These are phyloP conservation scores for Aspergillus oerlinghausenensis DNA, from an alignment of 2,329 filamentous ascomycete species.

Conservation along the genomic window DNA sequence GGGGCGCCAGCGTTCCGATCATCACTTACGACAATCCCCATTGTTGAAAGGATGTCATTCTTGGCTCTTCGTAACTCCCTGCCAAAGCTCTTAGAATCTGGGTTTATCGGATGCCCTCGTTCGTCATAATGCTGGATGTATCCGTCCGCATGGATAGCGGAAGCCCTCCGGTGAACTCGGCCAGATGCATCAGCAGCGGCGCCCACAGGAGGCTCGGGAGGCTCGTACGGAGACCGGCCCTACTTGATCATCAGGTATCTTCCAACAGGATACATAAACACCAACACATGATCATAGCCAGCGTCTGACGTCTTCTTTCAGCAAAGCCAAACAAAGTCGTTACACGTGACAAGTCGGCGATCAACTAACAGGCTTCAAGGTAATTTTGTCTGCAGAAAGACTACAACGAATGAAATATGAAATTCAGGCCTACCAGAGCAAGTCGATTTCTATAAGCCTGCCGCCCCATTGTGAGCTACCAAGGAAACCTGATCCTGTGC, in stretches of 20 bases:
- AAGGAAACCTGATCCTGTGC: neutral
- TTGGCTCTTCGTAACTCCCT: constrained; percentile 44
- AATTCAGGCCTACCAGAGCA: constrained; percentile 39
- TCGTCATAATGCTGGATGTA: constrained; percentile 47
- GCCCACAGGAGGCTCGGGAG: constrained; percentile 28
- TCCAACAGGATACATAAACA: neutral
- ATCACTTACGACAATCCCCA: constrained; percentile 45
- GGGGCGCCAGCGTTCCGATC: constrained; percentile 31
- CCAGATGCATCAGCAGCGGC: constrained; percentile 16
- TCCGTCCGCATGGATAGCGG: constrained; percentile 32
- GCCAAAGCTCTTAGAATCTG: constrained; percentile 35
- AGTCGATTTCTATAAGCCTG: constrained; percentile 43
- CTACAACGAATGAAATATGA: neutral
- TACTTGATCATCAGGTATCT: constrained; percentile 23
- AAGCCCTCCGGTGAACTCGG: constrained; percentile 19
- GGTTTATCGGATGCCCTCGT: constrained; percentile 45
- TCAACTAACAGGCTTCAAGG: neutral
- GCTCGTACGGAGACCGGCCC: constrained; percentile 45
- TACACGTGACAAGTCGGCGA: neutral
- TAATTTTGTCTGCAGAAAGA: neutral
- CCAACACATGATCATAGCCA: neutral
- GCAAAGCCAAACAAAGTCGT: neutral
- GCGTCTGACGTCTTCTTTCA: neutral
- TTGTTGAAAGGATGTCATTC: constrained; percentile 48
- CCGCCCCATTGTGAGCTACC: constrained; percentile 35